These are phyloP conservation scores for Gossypium ekmanianum DNA, from an alignment of 345 rosid genomes.

Conservation along the genomic window DNA sequence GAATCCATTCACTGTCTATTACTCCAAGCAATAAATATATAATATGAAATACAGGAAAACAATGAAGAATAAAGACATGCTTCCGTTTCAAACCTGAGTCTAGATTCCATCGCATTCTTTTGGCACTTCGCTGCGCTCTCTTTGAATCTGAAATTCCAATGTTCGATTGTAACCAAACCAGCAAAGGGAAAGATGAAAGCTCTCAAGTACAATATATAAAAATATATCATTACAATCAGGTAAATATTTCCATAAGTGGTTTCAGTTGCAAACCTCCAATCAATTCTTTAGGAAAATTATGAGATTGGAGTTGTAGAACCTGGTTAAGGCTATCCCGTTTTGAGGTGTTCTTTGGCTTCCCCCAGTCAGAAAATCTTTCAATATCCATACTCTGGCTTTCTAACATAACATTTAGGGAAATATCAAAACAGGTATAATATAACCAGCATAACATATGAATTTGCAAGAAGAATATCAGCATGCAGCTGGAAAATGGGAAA, in stretches of 20 bases:
- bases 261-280: slow-evolving; percentile 36
- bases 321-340: slow-evolving; percentile 39
- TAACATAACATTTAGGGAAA: slow-evolving; percentile 19
- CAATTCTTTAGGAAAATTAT: slow-evolving; percentile 52
- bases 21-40: background rate
- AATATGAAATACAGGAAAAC: background rate
- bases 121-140: slow-evolving; percentile 1
- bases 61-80: too few species aligned
- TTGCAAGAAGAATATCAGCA: background rate
- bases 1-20: background rate
- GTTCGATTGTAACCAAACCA: background rate
- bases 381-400: slow-evolving; percentile 35
- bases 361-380: slow-evolving; percentile 50
- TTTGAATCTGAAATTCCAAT: slow-evolving; percentile 5
- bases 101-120: slow-evolving; percentile 15
- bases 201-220: background rate
- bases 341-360: slow-evolving; percentile 29
- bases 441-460: background rate
- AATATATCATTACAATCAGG: background rate
- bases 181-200: background rate
- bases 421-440: background rate
- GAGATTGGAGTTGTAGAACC: slow-evolving; percentile 30
- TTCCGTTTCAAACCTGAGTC: slow-evolving; percentile 11
- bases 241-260: slow-evolving; percentile 6
- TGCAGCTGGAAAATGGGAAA: background rate